These are phyloP conservation scores for Miscanthus lutarioriparius DNA, from an alignment of 176 grass and related monocot species.

Conservation along the genomic window DNA sequence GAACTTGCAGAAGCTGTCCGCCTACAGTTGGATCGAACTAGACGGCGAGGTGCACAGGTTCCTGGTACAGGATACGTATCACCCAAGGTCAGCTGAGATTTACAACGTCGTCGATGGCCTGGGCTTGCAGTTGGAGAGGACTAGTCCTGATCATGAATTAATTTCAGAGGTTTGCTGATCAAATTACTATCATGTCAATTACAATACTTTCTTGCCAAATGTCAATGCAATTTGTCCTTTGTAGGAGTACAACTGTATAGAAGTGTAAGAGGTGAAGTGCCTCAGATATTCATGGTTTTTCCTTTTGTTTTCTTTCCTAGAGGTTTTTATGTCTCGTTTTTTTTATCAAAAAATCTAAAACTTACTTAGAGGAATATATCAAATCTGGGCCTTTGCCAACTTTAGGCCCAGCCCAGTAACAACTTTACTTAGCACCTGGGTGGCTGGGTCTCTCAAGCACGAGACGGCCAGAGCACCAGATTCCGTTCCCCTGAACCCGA, in stretches of 20 bases:
- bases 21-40: conserved; percentile 88
- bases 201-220: background rate
- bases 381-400: background rate
- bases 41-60: conserved; percentile 70
- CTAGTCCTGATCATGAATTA: conserved; percentile 33
- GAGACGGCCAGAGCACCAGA: conserved; percentile 5
- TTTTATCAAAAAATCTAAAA: background rate
- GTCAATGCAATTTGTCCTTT: background rate
- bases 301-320: background rate
- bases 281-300: background rate
- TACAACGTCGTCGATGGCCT: conserved; percentile 49
- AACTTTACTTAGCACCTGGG: background rate
- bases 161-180: conserved; percentile 44
- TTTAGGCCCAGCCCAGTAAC: background rate
- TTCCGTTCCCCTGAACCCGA: conserved; percentile 25
- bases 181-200: background rate
- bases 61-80: conserved; percentile 66
- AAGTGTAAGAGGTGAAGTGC: background rate
- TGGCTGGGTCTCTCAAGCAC: background rate
- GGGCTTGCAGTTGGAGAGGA: conserved; percentile 51
- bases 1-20: conserved; percentile 78
- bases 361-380: background rate
- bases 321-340: background rate
- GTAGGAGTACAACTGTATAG: too few species aligned
- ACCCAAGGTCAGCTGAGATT: conserved; percentile 61